Evolutionary conservation across 2,329 filamentous ascomycete genomes (phyloP).

Genomic region (Trematosphaeria pertusa): DNA sequence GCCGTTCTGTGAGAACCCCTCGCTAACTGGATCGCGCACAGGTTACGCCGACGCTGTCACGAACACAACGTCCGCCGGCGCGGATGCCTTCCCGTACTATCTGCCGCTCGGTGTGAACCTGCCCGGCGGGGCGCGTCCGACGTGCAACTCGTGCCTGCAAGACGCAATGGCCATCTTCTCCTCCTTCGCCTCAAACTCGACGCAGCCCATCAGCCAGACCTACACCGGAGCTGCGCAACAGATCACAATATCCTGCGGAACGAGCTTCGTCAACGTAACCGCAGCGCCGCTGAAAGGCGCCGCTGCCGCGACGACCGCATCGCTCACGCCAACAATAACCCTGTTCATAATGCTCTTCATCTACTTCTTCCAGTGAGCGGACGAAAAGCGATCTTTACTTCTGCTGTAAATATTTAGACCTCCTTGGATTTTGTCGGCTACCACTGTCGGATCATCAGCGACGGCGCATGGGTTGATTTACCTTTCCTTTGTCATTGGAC

Average conservation of each 20-base stretch:
- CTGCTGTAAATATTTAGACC: conserved; percentile 30
- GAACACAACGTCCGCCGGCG: conserved; percentile 69
- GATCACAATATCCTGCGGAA: conserved; percentile 71
- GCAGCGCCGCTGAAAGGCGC: conserved; percentile 51
- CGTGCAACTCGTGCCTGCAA: conserved; percentile 77
- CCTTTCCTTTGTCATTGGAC: conserved; percentile 20
- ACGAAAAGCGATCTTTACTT: conserved; percentile 15
- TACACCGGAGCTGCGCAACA: conserved; percentile 76
- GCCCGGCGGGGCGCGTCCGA: conserved; percentile 71
- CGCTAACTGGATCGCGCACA: conserved; percentile 20
- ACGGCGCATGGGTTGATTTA: conserved; percentile 37
- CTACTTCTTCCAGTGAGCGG: conserved; percentile 38
- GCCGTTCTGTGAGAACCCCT: no score
- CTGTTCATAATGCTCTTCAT: conserved; percentile 45
- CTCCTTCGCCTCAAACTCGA: conserved; percentile 68
- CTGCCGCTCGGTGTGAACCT: conserved; percentile 78
- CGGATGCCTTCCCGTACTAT: conserved; percentile 83
- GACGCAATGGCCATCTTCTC: conserved; percentile 85
- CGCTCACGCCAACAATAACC: conserved; percentile 39
- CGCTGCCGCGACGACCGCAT: conserved; percentile 22
- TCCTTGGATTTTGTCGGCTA: conserved; percentile 25
- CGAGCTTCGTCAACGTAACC: conserved; percentile 60
- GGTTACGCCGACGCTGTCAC: conserved; percentile 83
- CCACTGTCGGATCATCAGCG: conserved; percentile 43
- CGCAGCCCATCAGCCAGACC: conserved; percentile 69